Conservation (phyloP, 768 basidiomycete genomes). For the Amanita molliuscula region DNA sequence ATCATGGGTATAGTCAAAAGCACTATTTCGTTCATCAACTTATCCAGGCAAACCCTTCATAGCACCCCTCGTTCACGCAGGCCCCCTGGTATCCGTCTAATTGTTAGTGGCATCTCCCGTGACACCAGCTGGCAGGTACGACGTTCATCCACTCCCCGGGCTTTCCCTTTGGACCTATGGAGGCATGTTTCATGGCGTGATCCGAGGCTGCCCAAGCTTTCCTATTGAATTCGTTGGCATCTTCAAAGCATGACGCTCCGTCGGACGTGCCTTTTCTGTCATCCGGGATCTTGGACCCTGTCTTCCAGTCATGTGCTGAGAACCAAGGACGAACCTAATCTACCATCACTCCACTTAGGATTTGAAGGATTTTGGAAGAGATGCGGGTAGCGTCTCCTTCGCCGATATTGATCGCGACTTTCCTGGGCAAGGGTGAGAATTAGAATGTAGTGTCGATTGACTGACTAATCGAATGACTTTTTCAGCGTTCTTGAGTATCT, state of each 20-base stretch:
- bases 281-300: conserved; percentile 10
- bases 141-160: conserved; percentile 12
- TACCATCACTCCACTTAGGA: conserved; percentile 58
- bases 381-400: conserved; percentile 86
- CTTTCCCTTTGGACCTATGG: conserved; percentile 7
- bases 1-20: conserved; percentile 38
- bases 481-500: conserved; percentile 84
- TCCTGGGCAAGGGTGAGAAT: conserved; percentile 76
- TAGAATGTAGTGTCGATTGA: neutral
- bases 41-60: conserved; percentile 11
- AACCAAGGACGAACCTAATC: conserved; percentile 31
- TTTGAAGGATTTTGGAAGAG: conserved; percentile 94
- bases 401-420: conserved; percentile 89
- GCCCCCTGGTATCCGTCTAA: conserved; percentile 73
- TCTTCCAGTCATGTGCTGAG: conserved; percentile 15
- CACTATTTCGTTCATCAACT: conserved; percentile 6
- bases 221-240: conserved; percentile 7
- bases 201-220: conserved; percentile 1
- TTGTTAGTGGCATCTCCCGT: conserved; percentile 83
- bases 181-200: conserved; percentile 4
- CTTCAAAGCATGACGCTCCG: conserved; percentile 1
- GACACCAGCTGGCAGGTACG: conserved; percentile 99
- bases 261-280: conserved; percentile 2
- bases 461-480: neutral
- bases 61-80: conserved; percentile 58